Conservation (phyloP, 345 rosid species). For the Stellera chamaejasme region DNA sequence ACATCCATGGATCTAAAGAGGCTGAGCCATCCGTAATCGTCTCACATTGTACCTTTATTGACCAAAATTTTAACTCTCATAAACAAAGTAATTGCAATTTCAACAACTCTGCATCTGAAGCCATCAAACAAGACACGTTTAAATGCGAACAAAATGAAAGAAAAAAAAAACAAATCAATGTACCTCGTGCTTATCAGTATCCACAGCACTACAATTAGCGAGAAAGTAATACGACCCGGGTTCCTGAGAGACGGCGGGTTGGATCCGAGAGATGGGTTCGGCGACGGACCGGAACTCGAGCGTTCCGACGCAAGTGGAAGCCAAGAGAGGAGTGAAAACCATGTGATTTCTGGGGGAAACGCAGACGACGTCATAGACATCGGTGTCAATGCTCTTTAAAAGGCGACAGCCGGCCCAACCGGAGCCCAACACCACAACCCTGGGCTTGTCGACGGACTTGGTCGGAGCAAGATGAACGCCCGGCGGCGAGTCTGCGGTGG, state of each 20-base stretch:
- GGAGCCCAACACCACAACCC: conserved; percentile 80
- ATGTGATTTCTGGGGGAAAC: conserved; percentile 86
- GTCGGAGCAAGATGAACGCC: conserved; percentile 40
- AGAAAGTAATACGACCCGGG: conserved; percentile 78
- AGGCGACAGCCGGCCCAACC: conserved; percentile 97
- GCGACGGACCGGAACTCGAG: conserved; percentile 94
- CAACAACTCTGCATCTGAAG: background rate
- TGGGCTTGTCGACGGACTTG: conserved; percentile 49
- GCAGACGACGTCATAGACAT: conserved; percentile 67
- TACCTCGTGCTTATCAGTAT: conserved; percentile 53
- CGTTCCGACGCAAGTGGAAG: conserved; percentile 96
- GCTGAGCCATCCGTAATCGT: conserved; percentile 54
- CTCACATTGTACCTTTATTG: conserved; percentile 68
- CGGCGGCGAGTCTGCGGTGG: conserved; percentile 12
- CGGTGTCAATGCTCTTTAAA: conserved; percentile 75
- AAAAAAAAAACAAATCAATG: background rate
- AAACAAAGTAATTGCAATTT: background rate
- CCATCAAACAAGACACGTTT: background rate
- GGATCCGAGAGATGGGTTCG: conserved; percentile 77
- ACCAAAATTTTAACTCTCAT: conserved; percentile 7
- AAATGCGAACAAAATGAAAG: too few species aligned
- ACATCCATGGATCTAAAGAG: conserved; percentile 64
- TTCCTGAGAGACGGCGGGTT: conserved; percentile 68
- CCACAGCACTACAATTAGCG: conserved; percentile 54
- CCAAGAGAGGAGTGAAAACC: conserved; percentile 88